Evolutionary conservation across 495 filamentous ascomycete genomes (phyloP).

Genomic region (Penicillium cosmopolitanum): DNA sequence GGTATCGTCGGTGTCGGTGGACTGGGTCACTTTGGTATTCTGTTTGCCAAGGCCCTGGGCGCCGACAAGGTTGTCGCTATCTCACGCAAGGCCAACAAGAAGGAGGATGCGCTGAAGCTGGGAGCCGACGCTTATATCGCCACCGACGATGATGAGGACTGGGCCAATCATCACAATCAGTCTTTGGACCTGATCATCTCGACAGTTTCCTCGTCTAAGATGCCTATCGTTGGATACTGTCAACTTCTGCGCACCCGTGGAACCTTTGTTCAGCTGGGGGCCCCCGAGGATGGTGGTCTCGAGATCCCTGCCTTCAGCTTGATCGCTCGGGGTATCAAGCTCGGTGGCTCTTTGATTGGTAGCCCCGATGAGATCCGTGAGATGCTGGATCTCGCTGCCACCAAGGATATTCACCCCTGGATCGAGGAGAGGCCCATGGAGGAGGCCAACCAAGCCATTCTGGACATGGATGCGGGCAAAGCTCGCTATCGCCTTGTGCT

Average conservation of each 20-base stretch:
- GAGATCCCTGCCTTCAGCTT: slow-evolving; percentile 63
- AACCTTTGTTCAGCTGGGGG: slow-evolving; percentile 80
- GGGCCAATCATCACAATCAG: slow-evolving; percentile 63
- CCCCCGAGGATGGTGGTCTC: slow-evolving; percentile 67
- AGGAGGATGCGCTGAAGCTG: slow-evolving; percentile 67
- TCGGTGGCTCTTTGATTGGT: slow-evolving; percentile 76
- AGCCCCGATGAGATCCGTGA: slow-evolving; percentile 73
- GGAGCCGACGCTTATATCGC: slow-evolving; percentile 73
- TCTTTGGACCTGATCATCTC: slow-evolving; percentile 79
- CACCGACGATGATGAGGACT: slow-evolving; percentile 75
- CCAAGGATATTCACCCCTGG: slow-evolving; percentile 74
- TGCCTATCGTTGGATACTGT: slow-evolving; percentile 77
- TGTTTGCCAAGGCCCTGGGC: slow-evolving; percentile 68
- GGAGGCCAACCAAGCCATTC: slow-evolving; percentile 71
- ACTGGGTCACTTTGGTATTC: slow-evolving; percentile 70
- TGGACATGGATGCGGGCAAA: slow-evolving; percentile 69
- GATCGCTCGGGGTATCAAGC: slow-evolving; percentile 59
- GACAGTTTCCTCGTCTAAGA: slow-evolving; percentile 73
- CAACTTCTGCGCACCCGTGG: slow-evolving; percentile 67
- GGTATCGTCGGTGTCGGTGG: slow-evolving; percentile 86
- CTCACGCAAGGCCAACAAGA: slow-evolving; percentile 69
- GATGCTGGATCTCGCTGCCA: slow-evolving; percentile 77
- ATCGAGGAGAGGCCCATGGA: slow-evolving; percentile 70
- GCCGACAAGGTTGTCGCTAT: slow-evolving; percentile 82
- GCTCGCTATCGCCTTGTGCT: slow-evolving; percentile 77